Evolutionary conservation across 345 rosid species (phyloP).

Genomic region (Murraya paniculata): DNA sequence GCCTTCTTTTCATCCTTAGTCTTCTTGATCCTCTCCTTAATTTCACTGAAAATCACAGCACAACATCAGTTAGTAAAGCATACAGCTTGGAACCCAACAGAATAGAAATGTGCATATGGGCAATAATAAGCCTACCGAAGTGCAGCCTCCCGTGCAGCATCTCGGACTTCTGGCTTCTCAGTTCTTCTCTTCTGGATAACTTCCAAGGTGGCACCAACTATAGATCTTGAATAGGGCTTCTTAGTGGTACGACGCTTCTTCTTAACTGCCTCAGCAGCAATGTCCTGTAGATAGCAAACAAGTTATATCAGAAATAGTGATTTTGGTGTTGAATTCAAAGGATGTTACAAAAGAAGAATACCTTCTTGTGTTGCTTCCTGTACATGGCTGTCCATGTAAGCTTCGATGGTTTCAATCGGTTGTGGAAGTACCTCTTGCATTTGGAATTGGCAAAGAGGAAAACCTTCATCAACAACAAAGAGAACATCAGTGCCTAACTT

Average conservation of each 20-base stretch:
- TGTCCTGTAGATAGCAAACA: slow-evolving; percentile 32
- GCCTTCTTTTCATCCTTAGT: slow-evolving; percentile 86
- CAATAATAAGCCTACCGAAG: slow-evolving; percentile 29
- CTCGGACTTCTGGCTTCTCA: slow-evolving; percentile 74
- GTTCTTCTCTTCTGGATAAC: slow-evolving; percentile 63
- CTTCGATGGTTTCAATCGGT: slow-evolving; percentile 87
- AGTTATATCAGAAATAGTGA: background rate
- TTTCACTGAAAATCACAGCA: slow-evolving; percentile 43
- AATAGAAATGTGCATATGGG: too few relatives aligned
- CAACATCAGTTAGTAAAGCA: background rate
- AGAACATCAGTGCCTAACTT: too few relatives aligned
- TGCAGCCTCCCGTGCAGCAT: slow-evolving; percentile 69
- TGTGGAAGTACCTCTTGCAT: slow-evolving; percentile 93
- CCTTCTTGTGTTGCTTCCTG: slow-evolving; percentile 76
- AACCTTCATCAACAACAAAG: slow-evolving; percentile 39
- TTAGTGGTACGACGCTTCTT: slow-evolving; percentile 53
- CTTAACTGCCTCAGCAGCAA: slow-evolving; percentile 58
- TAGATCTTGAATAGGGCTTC: slow-evolving; percentile 75
- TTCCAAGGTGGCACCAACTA: slow-evolving; percentile 76
- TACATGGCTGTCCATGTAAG: slow-evolving; percentile 83
- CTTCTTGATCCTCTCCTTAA: slow-evolving; percentile 82
- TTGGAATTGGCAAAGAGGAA: slow-evolving; percentile 87
- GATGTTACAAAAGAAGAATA: background rate
- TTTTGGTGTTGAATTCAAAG: too few relatives aligned
- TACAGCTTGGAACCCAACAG: background rate